Evolutionary conservation across 176 grass and related monocot genomes (phyloP).

Genomic region (Bromus sterilis): DNA sequence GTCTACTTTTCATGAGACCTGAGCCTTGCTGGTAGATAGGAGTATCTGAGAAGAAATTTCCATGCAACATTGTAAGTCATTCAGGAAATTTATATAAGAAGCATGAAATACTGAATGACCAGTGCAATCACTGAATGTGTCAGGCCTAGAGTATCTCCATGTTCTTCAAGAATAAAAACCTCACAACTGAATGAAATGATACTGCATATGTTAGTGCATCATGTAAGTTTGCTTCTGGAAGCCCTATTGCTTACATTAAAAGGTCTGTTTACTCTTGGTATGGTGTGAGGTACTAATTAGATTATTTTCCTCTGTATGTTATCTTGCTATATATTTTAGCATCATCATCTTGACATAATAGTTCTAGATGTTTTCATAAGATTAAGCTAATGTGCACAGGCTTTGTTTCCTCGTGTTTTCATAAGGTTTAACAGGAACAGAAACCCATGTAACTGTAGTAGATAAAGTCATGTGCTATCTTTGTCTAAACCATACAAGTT

Average conservation of each 20-base stretch:
- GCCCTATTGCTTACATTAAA: slow-evolving; percentile 87
- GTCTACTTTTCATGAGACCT: slow-evolving; percentile 87
- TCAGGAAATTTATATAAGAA: slow-evolving; percentile 76
- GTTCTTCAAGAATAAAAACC: slow-evolving; percentile 52
- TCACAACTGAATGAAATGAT: slow-evolving; percentile 51
- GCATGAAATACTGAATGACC: slow-evolving; percentile 56
- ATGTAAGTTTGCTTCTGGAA: slow-evolving; percentile 83
- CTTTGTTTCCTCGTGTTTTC: not conserved
- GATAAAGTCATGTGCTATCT: not conserved
- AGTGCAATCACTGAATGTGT: slow-evolving; percentile 60
- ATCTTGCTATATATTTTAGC: not conserved
- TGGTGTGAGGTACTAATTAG: slow-evolving; percentile 55
- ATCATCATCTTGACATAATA: not conserved
- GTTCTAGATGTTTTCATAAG: not conserved
- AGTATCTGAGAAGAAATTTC: slow-evolving; percentile 88
- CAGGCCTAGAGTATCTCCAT: slow-evolving; percentile 44
- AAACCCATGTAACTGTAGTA: not conserved
- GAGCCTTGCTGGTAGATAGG: slow-evolving; percentile 87
- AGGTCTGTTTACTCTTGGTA: slow-evolving; percentile 53
- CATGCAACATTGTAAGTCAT: slow-evolving; percentile 93
- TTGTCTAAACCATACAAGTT: not conserved
- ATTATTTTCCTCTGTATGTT: not conserved
- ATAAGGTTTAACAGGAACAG: not conserved
- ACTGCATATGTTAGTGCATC: slow-evolving; percentile 91
- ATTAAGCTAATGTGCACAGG: not conserved